These are phyloP conservation scores for Talaromyces albobiverticillius DNA, from an alignment of 2,329 filamentous ascomycete species.

Conservation along the genomic window DNA sequence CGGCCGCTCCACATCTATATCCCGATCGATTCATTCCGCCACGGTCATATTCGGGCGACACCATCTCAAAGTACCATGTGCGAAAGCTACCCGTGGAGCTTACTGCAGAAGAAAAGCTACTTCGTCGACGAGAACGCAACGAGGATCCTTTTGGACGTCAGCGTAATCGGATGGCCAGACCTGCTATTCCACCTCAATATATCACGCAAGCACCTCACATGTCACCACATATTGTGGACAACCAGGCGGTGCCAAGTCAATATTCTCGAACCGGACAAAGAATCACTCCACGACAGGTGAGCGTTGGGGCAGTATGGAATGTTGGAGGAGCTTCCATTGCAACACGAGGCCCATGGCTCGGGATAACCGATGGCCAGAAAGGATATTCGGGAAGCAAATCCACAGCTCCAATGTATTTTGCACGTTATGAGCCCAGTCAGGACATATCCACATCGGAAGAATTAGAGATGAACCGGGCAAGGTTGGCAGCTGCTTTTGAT, in stretches of 20 bases:
- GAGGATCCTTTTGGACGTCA: constrained; percentile 55
- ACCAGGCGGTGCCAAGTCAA: constrained; percentile 19
- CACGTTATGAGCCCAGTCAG: constrained; percentile 51
- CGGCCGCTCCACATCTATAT: too few relatives aligned
- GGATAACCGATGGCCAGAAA: constrained; percentile 61
- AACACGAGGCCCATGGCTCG: constrained; percentile 41
- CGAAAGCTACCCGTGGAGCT: constrained; percentile 49
- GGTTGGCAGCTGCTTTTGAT: constrained; percentile 77
- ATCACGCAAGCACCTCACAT: constrained; percentile 26
- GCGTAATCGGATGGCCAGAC: constrained; percentile 25
- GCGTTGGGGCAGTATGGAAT: constrained; percentile 70
- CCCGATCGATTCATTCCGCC: constrained; percentile 61
- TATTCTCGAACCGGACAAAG: constrained; percentile 12
- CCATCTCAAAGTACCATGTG: constrained; percentile 51
- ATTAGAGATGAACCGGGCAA: constrained; percentile 65
- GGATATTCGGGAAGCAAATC: constrained; percentile 66
- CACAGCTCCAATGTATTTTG: constrained; percentile 64
- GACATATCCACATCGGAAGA: constrained; percentile 56
- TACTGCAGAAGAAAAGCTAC: constrained; percentile 45
- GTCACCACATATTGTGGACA: constrained; percentile 34
- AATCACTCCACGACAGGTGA: constrained; percentile 50
- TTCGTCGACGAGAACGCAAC: constrained; percentile 42
- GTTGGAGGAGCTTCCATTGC: constrained; percentile 68
- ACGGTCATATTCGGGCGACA: constrained; percentile 40
- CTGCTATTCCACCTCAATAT: constrained; percentile 13